Conservation (phyloP, 1,139 yeast genomes). For the Wickerhamiella pararugosa region DNA sequence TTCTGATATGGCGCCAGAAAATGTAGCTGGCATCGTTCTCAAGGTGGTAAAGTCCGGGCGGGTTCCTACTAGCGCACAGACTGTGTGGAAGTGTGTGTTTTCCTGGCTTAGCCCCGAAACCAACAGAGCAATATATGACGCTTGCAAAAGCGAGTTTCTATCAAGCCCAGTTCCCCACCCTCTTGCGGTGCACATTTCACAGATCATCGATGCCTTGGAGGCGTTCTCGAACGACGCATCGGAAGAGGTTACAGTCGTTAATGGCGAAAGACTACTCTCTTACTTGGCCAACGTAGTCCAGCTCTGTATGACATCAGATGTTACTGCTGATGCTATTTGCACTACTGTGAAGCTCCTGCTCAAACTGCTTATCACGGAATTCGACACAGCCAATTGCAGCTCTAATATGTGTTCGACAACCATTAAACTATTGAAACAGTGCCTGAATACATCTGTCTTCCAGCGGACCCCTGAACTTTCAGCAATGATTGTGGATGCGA, state of each 20-base stretch:
- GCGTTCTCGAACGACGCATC: not conserved
- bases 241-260: not conserved
- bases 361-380: constrained; percentile 3
- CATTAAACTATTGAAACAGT: constrained; percentile 1
- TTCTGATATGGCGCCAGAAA: constrained; percentile 4
- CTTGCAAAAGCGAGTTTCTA: constrained; percentile 5
- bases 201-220: not conserved
- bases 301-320: not conserved
- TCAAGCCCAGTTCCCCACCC: constrained; percentile 5
- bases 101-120: constrained; percentile 7
- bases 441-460: constrained; percentile 3
- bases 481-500: constrained; percentile 7
- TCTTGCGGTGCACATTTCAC: not conserved
- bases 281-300: constrained; percentile 1
- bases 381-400: not conserved
- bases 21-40: constrained; percentile 8
- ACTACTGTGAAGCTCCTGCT: constrained; percentile 3
- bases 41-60: constrained; percentile 9
- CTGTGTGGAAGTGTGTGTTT: constrained; percentile 11
- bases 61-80: constrained; percentile 1
- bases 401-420: constrained; percentile 2
- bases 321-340: not conserved
- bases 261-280: not conserved
- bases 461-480: constrained; percentile 2
- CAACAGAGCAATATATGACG: constrained; percentile 10